These are phyloP conservation scores for Paramecium sonneborni DNA, from an alignment of 73 alveolate species.

Conservation along the genomic window DNA sequence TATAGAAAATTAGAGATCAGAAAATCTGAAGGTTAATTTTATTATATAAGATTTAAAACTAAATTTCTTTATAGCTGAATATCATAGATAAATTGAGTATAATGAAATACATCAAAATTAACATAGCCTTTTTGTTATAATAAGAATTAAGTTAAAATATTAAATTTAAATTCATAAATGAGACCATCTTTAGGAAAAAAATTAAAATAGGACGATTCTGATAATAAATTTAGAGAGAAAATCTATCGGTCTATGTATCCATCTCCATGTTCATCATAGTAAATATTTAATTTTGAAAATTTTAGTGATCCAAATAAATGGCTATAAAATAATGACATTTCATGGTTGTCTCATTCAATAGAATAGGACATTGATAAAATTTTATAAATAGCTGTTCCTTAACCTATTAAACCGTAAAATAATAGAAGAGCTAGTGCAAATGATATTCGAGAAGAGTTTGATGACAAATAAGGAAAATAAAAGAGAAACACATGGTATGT, in stretches of 20 bases:
- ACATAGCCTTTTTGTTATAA: background rate
- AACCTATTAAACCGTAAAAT: background rate
- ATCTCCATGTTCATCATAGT: constrained; percentile 25
- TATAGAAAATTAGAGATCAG: background rate
- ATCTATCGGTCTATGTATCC: background rate
- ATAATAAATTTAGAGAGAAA: background rate
- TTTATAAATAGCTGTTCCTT: background rate
- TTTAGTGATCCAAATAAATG: constrained; percentile 14
- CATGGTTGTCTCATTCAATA: background rate
- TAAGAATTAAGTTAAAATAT: background rate
- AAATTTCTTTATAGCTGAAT: no score
- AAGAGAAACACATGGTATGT: constrained; percentile 14
- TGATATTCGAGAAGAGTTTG: background rate
- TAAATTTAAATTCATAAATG: background rate
- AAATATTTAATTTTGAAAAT: background rate
- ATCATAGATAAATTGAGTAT: background rate
- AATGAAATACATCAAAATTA: background rate
- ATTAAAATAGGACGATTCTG: background rate
- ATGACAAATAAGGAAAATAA: background rate
- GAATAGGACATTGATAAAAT: constrained; percentile 9
- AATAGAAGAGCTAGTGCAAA: background rate
- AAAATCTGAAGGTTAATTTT: background rate
- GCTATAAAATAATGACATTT: background rate
- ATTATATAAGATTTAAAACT: no score
- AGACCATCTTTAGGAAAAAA: background rate